phyloP scores from a whole-genome alignment of 768 basidiomycete genomes.

The Zangia roseola region DNA sequence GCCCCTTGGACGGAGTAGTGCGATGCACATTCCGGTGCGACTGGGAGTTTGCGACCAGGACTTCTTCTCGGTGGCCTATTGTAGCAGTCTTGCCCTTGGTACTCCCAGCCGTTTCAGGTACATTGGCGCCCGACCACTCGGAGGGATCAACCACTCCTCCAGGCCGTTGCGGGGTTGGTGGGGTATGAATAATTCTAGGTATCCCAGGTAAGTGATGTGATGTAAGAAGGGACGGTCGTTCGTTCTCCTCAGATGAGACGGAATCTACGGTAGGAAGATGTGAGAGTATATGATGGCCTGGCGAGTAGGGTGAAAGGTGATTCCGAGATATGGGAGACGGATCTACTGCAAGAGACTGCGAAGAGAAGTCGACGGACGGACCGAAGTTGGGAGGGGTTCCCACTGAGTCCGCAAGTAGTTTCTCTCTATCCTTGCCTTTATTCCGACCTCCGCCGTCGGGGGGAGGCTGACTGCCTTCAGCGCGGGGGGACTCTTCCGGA shows the following conservation, averaged over 20 bases:
- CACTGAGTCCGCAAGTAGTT: background rate
- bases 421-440: constrained; percentile 31
- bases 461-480: constrained; percentile 7
- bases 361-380: constrained; percentile 17
- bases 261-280: constrained; percentile 30
- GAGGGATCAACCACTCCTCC: constrained; percentile 14
- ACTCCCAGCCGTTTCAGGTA: constrained; percentile 3
- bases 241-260: constrained; percentile 23
- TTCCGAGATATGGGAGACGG: constrained; percentile 15
- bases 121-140: constrained; percentile 1
- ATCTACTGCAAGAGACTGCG: constrained; percentile 22
- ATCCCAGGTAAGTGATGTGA: constrained; percentile 25
- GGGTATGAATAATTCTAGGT: constrained; percentile 37
- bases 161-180: constrained; percentile 34
- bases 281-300: constrained; percentile 4
- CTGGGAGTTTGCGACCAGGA: constrained; percentile 25
- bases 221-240: constrained; percentile 28
- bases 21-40: constrained; percentile 9
- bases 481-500: constrained; percentile 24
- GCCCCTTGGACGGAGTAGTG: constrained; percentile 14
- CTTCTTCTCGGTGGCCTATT: constrained; percentile 24
- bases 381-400: constrained; percentile 7
- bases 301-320: constrained; percentile 8
- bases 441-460: constrained; percentile 15
- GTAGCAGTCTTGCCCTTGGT: constrained; percentile 15